Base-by-base conservation (phyloP, 306 rosid species). In the Glycine latifolia region DNA sequence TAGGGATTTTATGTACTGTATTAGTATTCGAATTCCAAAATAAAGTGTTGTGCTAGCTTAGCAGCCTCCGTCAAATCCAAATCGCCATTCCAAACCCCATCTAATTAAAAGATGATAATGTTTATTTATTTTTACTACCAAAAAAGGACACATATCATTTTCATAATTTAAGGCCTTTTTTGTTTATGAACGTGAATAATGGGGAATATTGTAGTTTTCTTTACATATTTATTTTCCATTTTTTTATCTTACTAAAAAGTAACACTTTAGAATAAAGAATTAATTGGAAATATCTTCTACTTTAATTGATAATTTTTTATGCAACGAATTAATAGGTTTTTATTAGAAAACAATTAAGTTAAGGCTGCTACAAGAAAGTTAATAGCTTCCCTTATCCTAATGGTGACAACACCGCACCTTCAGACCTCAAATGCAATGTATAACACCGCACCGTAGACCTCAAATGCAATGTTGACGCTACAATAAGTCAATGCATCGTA, bases 21-120 rank as follows among this genome's bases (percentile, higher is more conserved):
- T 20, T 20, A 0, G 20, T 20, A 20, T 20, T 20, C 20, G 20
- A 20, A 20, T 20, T 20, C 1, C 58, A 43, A 37, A 73, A 66
- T 44, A 1, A 58, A 75, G 10, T 77, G 47, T 75, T 62, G 59
- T 43, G 47, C 47, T 5, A 56, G 79, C 81, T 35, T 31, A 33
- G 80, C 80, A 80, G 14, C 75, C 65, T 47, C 46, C 5, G 10
- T 60, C 69, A 56, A 70, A 82, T 73, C 81, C 37, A 71, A 71
- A 72, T 26, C 55, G 8, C 31, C 3, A 7, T 46, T 37, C 50
- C 10, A 20, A 80, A 44, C 41, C 85, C 78, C 63, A 50, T 43
- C 68, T 5, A n/a, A 37, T 44, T 3, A 50, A 7, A 17, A 47
- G 8, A 58, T 20, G 0, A 43, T 10, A 8, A 13, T 2, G 3